Base-by-base conservation (phyloP, 1,139 yeast genomes). In the Pneumocystis sp. region DNA sequence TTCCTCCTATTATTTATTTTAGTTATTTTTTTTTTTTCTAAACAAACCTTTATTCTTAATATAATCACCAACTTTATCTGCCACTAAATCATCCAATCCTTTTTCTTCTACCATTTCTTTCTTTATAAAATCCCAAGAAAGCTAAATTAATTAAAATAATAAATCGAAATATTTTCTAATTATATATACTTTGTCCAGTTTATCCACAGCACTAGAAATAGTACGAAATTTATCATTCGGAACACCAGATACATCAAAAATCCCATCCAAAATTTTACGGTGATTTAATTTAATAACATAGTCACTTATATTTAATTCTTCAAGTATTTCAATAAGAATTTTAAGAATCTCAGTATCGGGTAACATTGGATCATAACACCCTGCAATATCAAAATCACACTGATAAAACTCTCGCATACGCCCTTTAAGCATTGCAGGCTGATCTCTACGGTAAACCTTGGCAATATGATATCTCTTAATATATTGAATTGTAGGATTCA, bases 381-480 rank as follows among this genome's bases (percentile, higher is more conserved):
- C 98, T 50, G 98, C 98, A 73, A 93, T 81, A 75, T 93, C 98
- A 72, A 93, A 88, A 79, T 93, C 98, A 80, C 98, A 93, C 78
- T 93, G 98, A 77, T 93, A 93, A 73, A 93, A 93, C 77, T 93
- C 98, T 82, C 98, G 87, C 98, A 93, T 93, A 78, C 98, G 85
- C 67, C 98, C 98, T 77, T 93, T 93, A 67, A 97, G 91, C 98
- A 93, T 93, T 19, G 98, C 98, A 5, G 98, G 98, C 77, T 93
- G 98, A 75, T 93, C 98, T 78, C 98, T 86, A 79, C 98, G 84
- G 78, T 93, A 93, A 65, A 93, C 98, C 77, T 93, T 93, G 71
- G 98, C 98, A 70, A 93, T 89, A 78, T 93, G 98, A 76, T 85
- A 93, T 74, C 98, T 83, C 78, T 93, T 93, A 77, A 93, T 93